Conservation (phyloP, 2,329 filamentous ascomycete species). For the Dactylellina haptotyla region DNA sequence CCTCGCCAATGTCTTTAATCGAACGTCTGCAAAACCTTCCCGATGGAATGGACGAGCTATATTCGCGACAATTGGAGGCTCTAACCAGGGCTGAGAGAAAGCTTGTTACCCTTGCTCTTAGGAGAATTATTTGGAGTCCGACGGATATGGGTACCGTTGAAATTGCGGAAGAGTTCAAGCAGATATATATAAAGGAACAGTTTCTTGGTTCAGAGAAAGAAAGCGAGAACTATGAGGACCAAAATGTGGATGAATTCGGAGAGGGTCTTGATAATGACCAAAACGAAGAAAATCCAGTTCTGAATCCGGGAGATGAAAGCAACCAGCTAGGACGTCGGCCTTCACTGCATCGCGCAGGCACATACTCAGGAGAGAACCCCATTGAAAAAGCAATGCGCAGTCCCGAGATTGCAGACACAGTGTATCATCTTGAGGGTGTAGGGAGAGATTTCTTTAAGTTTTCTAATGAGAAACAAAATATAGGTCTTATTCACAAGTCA, state of each 20-base stretch:
- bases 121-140: conserved; percentile 3
- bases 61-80: conserved; percentile 13
- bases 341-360: not conserved
- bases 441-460: conserved; percentile 44
- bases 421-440: conserved; percentile 21
- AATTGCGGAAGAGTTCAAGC: conserved; percentile 29
- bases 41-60: conserved; percentile 23
- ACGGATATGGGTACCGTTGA: conserved; percentile 3
- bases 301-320: not conserved
- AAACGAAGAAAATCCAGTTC: not conserved
- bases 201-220: not conserved
- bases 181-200: conserved; percentile 1
- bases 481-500: conserved; percentile 35
- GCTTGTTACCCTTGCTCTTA: conserved; percentile 17
- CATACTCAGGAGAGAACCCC: not conserved
- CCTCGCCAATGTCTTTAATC: conserved; percentile 20
- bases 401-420: conserved; percentile 33
- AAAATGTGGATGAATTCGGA: not conserved
- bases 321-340: not conserved
- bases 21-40: conserved; percentile 12
- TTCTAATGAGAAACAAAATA: conserved; percentile 12
- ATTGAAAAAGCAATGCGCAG: conserved; percentile 23
- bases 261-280: not conserved
- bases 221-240: conserved; percentile 1
- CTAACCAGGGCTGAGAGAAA: conserved; percentile 1